Percentiles rank a stretch among this genome's conserved stretches.
phyloP scores from a whole-genome alignment of 139 green algal species.

The Tetradesmus lagerheimii region DNA sequence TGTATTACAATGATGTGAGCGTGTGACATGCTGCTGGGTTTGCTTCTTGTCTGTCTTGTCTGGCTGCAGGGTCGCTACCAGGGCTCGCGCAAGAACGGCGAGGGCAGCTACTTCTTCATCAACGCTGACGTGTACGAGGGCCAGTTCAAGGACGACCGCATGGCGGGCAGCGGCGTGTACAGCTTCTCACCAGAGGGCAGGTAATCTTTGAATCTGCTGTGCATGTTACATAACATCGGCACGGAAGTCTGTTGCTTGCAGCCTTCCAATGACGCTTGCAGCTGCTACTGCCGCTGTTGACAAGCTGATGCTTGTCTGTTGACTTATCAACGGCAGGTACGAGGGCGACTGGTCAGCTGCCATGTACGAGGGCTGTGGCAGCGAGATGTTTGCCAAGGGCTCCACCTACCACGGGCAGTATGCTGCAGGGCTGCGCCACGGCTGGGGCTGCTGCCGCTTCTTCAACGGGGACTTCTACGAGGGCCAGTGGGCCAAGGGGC shows the following conservation, averaged over 20 bases:
- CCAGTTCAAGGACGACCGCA: constrained; percentile 76
- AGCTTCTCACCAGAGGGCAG: constrained; percentile 63
- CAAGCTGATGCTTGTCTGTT: background rate
- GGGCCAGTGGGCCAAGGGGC: constrained; percentile 69
- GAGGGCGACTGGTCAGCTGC: constrained; percentile 69
- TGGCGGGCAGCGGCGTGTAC: constrained; percentile 77
- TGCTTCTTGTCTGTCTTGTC: background rate
- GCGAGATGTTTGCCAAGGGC: constrained; percentile 76
- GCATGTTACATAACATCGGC: too few relatives aligned
- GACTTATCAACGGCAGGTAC: constrained; percentile 42
- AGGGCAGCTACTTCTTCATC: constrained; percentile 77
- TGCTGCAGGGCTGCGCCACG: constrained; percentile 65
- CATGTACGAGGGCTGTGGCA: constrained; percentile 71
- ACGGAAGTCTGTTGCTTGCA: too few relatives aligned
- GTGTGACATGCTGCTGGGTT: background rate
- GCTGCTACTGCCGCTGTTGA: background rate
- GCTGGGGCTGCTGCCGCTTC: constrained; percentile 75
- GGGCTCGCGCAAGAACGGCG: constrained; percentile 69
- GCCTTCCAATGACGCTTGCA: background rate
- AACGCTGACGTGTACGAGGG: constrained; percentile 80
- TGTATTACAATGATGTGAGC: too few relatives aligned
- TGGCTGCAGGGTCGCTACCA: constrained; percentile 62
- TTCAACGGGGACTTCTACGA: constrained; percentile 84
- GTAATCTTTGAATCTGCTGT: background rate
- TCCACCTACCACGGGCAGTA: constrained; percentile 72